phyloP scores from a whole-genome alignment of 1,139 yeast species.

The Wickerhamomyces sp. region DNA sequence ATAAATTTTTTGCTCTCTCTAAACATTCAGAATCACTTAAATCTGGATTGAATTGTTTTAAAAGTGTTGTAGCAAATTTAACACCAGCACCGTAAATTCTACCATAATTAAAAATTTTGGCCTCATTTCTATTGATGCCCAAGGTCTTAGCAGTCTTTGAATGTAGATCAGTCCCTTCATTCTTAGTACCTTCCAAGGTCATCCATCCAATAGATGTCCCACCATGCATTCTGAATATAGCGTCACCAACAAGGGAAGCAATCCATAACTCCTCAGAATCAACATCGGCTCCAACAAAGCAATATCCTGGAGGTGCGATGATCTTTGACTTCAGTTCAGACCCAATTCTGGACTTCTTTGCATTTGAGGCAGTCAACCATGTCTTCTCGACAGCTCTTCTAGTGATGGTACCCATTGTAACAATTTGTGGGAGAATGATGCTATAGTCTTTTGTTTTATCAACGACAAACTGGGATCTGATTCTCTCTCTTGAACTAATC shows the following conservation, averaged over 20 bases:
- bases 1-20: constrained; percentile 61
- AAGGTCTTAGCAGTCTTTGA: constrained; percentile 88
- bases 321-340: constrained; percentile 89
- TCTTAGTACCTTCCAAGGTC: constrained; percentile 95
- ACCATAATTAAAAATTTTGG: constrained; percentile 94
- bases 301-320: constrained; percentile 83
- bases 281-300: constrained; percentile 96
- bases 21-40: constrained; percentile 67
- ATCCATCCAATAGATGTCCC: constrained; percentile 98
- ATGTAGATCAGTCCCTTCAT: constrained; percentile 88
- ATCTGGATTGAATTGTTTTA: constrained; percentile 76
- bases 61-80: constrained; percentile 74
- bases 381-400: constrained; percentile 96
- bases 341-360: constrained; percentile 79
- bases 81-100: constrained; percentile 97
- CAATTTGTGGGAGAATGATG: constrained; percentile 74
- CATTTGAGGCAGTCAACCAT: constrained; percentile 96
- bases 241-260: constrained; percentile 91
- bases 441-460: constrained; percentile 31
- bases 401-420: constrained; percentile 96
- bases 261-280: constrained; percentile 99
- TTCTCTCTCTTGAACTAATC: constrained; percentile 86
- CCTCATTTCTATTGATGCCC: constrained; percentile 87
- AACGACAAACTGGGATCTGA: constrained; percentile 81
- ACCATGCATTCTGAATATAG: constrained; percentile 84